Percentiles rank a stretch among this genome's conserved stretches.
These are phyloP conservation scores for Aristolochia fimbriata DNA, from an alignment of 164 flowering plant genomes.

Conservation along the genomic window DNA sequence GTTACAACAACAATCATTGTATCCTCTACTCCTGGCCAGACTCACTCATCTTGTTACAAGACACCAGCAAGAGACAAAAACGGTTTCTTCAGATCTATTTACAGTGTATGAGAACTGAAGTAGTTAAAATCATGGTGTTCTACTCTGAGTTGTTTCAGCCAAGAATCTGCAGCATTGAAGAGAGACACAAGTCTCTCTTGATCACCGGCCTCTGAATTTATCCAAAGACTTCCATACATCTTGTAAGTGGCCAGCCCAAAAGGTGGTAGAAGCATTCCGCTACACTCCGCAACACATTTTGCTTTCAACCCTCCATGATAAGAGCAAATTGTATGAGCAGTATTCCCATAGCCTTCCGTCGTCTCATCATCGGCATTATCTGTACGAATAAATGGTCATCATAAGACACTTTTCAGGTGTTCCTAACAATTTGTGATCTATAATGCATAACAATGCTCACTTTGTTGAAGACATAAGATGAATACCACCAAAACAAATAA, in stretches of 20 bases:
- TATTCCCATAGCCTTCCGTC: too few species aligned
- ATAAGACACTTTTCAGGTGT: too few species aligned
- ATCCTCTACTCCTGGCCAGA: too few species aligned
- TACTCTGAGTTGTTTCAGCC: slow-evolving; percentile 51
- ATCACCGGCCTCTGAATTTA: slow-evolving; percentile 18
- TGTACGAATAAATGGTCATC: too few species aligned
- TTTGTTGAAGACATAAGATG: too few species aligned
- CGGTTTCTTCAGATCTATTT: neutral
- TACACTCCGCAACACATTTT: slow-evolving; percentile 4
- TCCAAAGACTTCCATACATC: slow-evolving; percentile 45
- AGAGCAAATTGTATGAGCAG: neutral
- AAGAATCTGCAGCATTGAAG: slow-evolving; percentile 41
- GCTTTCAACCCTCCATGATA: neutral
- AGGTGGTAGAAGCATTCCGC: slow-evolving; percentile 26
- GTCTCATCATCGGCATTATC: too few species aligned
- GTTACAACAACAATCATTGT: too few species aligned
- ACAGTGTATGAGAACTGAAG: slow-evolving; percentile 13
- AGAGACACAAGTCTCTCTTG: slow-evolving; percentile 19
- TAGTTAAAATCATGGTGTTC: slow-evolving; percentile 46
- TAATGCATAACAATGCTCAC: too few species aligned
- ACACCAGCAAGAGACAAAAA: too few species aligned
- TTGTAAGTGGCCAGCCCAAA: slow-evolving; percentile 48
- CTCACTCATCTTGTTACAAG: too few species aligned
- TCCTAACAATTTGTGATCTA: too few species aligned
- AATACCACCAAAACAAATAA: too few species aligned